Conservation (phyloP, 768 basidiomycete species). For the Amanita pallidorosea region DNA sequence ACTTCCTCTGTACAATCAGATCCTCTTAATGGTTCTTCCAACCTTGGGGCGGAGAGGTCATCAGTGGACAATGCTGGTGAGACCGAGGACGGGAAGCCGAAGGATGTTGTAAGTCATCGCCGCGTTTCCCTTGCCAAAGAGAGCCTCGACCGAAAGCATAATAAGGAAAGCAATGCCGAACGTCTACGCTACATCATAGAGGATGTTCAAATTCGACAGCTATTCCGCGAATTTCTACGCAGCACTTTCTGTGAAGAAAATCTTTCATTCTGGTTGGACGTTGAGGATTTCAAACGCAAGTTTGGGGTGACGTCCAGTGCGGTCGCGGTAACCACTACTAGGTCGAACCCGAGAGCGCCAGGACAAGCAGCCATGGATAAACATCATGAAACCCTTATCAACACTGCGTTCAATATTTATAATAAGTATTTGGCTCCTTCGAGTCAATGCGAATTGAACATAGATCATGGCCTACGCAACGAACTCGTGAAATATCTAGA, state of each 20-base stretch:
- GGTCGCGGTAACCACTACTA: conserved; percentile 42
- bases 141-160: conserved; percentile 40
- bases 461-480: conserved; percentile 92
- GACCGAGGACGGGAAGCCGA: conserved; percentile 21
- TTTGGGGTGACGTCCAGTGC: conserved; percentile 95
- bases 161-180: conserved; percentile 87
- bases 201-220: conserved; percentile 74
- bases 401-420: conserved; percentile 89
- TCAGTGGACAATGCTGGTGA: conserved; percentile 44
- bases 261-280: conserved; percentile 93
- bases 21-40: conserved; percentile 60
- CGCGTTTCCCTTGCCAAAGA: conserved; percentile 68
- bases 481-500: conserved; percentile 91
- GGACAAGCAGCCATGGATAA: conserved; percentile 90
- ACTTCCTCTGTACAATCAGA: conserved; percentile 28
- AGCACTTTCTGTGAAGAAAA: conserved; percentile 99
- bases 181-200: conserved; percentile 88
- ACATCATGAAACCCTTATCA: conserved; percentile 91
- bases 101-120: conserved; percentile 60
- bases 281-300: conserved; percentile 92
- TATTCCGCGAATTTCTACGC: conserved; percentile 93
- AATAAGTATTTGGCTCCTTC: conserved; percentile 93
- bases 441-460: conserved; percentile 93
- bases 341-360: conserved; percentile 35
- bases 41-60: conserved; percentile 47